Percentiles rank a stretch among this genome's conserved stretches.
Conservation (phyloP, 2,329 filamentous ascomycete species). For the Cadophora gregata region DNA sequence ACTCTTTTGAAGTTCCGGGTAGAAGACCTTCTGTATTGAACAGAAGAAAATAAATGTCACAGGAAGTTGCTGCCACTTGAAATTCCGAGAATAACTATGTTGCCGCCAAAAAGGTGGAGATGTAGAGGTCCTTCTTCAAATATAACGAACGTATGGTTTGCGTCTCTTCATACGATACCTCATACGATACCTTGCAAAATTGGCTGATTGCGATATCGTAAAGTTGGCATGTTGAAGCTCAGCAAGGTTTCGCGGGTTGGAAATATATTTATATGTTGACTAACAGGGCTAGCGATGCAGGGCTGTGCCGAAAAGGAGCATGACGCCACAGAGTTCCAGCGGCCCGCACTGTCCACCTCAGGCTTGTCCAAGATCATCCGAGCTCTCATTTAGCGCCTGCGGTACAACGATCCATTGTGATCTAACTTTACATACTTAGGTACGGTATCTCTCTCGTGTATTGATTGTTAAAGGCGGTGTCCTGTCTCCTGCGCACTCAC, state of each 20-base stretch:
- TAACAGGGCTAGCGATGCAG: not conserved
- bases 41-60: not conserved
- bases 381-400: not conserved
- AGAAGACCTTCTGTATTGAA: not conserved
- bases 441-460: not conserved
- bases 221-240: not conserved
- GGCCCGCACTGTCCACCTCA: not conserved
- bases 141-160: not conserved
- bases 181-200: not conserved
- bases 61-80: not conserved
- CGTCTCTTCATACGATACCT: not conserved
- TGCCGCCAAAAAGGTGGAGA: not conserved
- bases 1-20: not conserved
- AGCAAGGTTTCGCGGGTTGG: not conserved
- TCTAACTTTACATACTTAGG: not conserved
- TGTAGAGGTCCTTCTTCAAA: not conserved
- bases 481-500: not conserved
- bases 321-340: not conserved
- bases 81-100: not conserved
- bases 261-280: slow-evolving; percentile 12
- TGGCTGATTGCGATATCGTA: not conserved
- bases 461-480: too few relatives aligned
- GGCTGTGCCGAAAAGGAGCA: not conserved
- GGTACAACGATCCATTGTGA: not conserved
- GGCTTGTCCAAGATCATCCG: not conserved